phyloP scores from a whole-genome alignment of 345 rosid genomes.

The Microcos paniculata region DNA sequence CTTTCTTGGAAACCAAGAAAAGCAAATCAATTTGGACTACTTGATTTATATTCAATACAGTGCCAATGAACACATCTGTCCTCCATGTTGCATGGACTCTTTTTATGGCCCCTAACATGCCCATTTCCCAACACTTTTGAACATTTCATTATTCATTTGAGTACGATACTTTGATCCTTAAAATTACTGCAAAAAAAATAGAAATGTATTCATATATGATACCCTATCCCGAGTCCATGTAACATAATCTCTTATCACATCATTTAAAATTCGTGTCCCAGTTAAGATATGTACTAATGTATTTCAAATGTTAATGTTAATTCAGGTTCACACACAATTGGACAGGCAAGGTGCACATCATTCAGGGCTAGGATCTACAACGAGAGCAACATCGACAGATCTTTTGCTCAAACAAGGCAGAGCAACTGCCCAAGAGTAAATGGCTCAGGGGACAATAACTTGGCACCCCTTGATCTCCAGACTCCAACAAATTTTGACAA shows the following conservation, averaged over 20 bases:
- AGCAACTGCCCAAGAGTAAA: conserved; percentile 46
- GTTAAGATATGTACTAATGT: not conserved
- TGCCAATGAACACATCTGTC: too few relatives aligned
- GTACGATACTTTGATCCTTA: not conserved
- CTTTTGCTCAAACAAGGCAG: conserved; percentile 49
- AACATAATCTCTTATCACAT: too few relatives aligned
- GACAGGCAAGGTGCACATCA: conserved; percentile 62
- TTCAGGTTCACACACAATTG: conserved; percentile 76
- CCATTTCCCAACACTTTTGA: not conserved
- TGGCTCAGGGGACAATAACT: conserved; percentile 55
- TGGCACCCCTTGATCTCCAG: conserved; percentile 65
- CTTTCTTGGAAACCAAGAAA: not conserved
- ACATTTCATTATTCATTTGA: not conserved
- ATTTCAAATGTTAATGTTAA: not conserved
- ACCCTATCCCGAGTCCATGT: too few relatives aligned
- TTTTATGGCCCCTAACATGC: too few relatives aligned
- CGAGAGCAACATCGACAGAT: conserved; percentile 60
- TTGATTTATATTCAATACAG: not conserved
- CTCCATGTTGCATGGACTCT: not conserved
- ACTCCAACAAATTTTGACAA: conserved; percentile 63
- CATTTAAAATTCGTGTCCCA: too few relatives aligned
- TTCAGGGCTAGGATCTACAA: conserved; percentile 71
- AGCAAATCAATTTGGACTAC: not conserved
- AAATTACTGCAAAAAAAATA: not conserved
- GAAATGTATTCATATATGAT: not conserved